Evolutionary conservation across 257 asterid species (phyloP).

Genomic region (Jacaranda copaia): DNA sequence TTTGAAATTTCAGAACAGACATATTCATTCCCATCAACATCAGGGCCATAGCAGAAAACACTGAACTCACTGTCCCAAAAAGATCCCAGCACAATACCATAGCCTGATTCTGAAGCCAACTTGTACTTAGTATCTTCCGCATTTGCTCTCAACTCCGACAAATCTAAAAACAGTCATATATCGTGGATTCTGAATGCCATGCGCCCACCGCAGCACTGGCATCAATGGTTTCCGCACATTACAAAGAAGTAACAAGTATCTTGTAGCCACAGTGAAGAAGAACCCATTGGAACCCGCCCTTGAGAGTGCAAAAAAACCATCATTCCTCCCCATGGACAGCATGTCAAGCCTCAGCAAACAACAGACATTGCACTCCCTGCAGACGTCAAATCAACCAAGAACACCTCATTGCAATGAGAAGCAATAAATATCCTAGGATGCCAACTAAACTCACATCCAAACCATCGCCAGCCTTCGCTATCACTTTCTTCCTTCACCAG

Average conservation of each 20-base stretch:
- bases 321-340: conserved; percentile 49
- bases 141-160: conserved; percentile 68
- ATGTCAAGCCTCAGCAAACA: conserved; percentile 67
- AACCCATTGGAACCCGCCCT: conserved; percentile 61
- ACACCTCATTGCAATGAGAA: conserved; percentile 56
- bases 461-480: conserved; percentile 49
- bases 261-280: conserved; percentile 58
- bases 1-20: conserved; percentile 49
- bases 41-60: conserved; percentile 75
- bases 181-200: conserved; percentile 60
- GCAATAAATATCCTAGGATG: conserved; percentile 70
- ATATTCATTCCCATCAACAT: conserved; percentile 33
- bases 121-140: conserved; percentile 47
- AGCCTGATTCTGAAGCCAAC: conserved; percentile 76
- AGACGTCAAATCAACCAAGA: conserved; percentile 70
- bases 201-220: conserved; percentile 75
- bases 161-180: conserved; percentile 56
- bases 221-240: conserved; percentile 66
- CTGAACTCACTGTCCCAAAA: conserved; percentile 75
- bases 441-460: conserved; percentile 79
- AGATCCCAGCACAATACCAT: conserved; percentile 82
- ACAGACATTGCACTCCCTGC: conserved; percentile 40
- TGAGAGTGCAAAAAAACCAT: conserved; percentile 64
- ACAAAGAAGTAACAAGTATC: conserved; percentile 60
- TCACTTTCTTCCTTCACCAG: conserved; percentile 36